Base-by-base conservation (phyloP, 768 basidiomycete species). In the Lepiota subincarnata region DNA sequence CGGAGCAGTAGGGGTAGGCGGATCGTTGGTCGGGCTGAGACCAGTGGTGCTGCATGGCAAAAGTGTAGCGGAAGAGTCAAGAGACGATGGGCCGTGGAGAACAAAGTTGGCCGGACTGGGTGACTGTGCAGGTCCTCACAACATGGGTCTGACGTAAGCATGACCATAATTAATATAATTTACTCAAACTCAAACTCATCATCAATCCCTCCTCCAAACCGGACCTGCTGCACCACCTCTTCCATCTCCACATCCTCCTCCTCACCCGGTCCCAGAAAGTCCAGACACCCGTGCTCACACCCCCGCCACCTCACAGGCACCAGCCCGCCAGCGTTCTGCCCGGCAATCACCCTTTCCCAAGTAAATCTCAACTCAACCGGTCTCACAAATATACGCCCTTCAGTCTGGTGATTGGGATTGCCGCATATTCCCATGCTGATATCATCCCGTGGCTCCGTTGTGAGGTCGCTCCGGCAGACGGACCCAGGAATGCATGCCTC, bases 281-380 rank as follows among this genome's bases (percentile, higher is more conserved):
- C 74, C 50, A 91, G 62, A 64, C 88, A 90, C 0, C 81, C 81
- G 45, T 54, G 59, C n/a, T 68, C 62, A 65, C 88, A 91, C 0
- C 88, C 87, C 24, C 85, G 70, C 87, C 88, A 90, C 48, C 72
- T 66, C 26, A 89, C 56, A 18, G 86, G 83, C 4, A 85, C 83
- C 11, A 62, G 58, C 6, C 74, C 81, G 16, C 81, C 80, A 0
- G 85, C 69, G n/a, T 69, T 64, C 19, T 74, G 70, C 5, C 80
- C 79, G 0, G 79, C 82, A 22, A 87, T 68, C 11, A 54, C 67
- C 6, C 62, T 68, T 61, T 84, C 84, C 88, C 88, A 90, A 2
- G 83, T 80, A 55, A 73, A 79, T 52, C 84, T 70, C 66, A 85
- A 80, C 60, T 86, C 86, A 3, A 76, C 77, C 42, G 78, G 82